Conservation (phyloP, 2,329 filamentous ascomycete species). For the Pochonia chlamydosporia region DNA sequence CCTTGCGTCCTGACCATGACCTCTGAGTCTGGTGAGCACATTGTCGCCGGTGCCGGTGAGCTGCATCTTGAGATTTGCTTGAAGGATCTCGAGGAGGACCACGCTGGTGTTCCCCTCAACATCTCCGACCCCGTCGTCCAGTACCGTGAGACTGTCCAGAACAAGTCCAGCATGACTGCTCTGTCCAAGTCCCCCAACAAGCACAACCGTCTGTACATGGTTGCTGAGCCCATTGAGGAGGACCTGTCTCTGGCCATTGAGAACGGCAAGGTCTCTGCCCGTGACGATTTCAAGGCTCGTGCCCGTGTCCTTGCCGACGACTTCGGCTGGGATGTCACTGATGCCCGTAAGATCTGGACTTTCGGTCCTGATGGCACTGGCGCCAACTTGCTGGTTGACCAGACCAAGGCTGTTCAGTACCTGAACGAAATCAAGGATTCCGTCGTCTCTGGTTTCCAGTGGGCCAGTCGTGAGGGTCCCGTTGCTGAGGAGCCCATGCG, state of each 20-base stretch:
- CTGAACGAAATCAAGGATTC: constrained; percentile 99
- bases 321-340: constrained; percentile 98
- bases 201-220: constrained; percentile 99
- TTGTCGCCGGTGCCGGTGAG: constrained; percentile 98
- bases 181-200: constrained; percentile 99
- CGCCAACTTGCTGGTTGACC: constrained; percentile 97
- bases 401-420: constrained; percentile 99
- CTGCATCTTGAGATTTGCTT: constrained; percentile 99
- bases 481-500: constrained; percentile 98
- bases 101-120: constrained; percentile 95
- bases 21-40: constrained; percentile 92
- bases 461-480: constrained; percentile 96
- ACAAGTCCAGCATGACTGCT: constrained; percentile 85
- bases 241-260: constrained; percentile 90
- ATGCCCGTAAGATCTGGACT: constrained; percentile 99
- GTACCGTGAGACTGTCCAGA: constrained; percentile 93
- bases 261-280: constrained; percentile 81
- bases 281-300: constrained; percentile 98
- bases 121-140: constrained; percentile 97
- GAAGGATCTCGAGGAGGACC: constrained; percentile 99
- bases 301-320: constrained; percentile 95
- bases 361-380: constrained; percentile 97
- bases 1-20: constrained; percentile 93
- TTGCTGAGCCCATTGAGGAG: constrained; percentile 84
- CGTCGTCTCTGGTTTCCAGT: constrained; percentile 99